These are phyloP conservation scores for Cercophora newfieldiana DNA, from an alignment of 495 filamentous ascomycete species.

Conservation along the genomic window DNA sequence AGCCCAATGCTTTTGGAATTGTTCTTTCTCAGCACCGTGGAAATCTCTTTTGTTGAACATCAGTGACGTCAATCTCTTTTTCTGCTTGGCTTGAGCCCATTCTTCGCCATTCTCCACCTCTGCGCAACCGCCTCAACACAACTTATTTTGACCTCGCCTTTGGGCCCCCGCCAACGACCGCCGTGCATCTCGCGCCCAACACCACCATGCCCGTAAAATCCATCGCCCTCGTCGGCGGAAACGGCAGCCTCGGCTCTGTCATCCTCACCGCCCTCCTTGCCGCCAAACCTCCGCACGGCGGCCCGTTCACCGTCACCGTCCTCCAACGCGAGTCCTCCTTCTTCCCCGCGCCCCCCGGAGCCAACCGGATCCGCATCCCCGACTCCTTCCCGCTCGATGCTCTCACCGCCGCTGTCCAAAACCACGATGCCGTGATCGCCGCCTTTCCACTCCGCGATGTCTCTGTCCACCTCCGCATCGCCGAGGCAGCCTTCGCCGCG, in stretches of 20 bases:
- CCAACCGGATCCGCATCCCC: slow-evolving; percentile 11
- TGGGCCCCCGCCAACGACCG: not conserved
- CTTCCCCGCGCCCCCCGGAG: slow-evolving; percentile 18
- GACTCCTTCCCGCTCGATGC: slow-evolving; percentile 19
- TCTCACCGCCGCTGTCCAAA: slow-evolving; percentile 16
- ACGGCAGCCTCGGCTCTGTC: slow-evolving; percentile 40
- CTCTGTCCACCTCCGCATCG: slow-evolving; percentile 41
- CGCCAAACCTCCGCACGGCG: slow-evolving; percentile 14
- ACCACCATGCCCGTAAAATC: slow-evolving; percentile 17
- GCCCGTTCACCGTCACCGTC: slow-evolving; percentile 36
- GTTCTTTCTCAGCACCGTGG: not conserved
- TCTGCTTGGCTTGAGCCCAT: not conserved
- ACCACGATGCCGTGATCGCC: slow-evolving; percentile 30
- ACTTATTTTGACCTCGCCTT: not conserved
- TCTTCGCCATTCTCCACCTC: not conserved
- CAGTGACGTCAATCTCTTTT: not conserved
- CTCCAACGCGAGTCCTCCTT: slow-evolving; percentile 36
- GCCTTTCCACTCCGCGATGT: slow-evolving; percentile 35
- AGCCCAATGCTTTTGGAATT: not conserved
- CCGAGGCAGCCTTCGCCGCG: slow-evolving; percentile 51
- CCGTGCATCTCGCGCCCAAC: not conserved
- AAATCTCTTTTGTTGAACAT: not conserved
- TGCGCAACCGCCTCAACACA: not conserved
- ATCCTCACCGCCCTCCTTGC: slow-evolving; percentile 37
- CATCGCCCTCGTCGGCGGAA: slow-evolving; percentile 37